Base-by-base conservation (phyloP, 1,139 yeast genomes). In the Nakaseomyces nivariensis region DNA sequence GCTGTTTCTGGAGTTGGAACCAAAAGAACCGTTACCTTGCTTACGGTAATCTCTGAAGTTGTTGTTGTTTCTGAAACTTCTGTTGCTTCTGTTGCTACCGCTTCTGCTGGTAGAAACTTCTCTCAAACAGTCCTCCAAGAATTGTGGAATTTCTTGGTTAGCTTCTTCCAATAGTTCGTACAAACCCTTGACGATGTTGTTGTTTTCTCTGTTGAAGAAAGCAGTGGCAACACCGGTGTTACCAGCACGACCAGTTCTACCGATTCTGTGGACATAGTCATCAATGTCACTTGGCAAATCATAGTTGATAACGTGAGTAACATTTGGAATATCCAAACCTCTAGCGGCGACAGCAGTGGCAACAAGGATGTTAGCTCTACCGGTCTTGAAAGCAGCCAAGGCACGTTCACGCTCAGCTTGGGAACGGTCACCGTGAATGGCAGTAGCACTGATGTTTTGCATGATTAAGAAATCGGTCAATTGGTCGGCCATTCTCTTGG, bases 171-270 rank as follows among this genome's bases (percentile, higher is more conserved):
- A 81, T 63, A 94, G 79, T 54, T 87, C 96, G 66, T 88, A 71
- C 70, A 92, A 75, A 56, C 90, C 97, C 71, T 88, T 87, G 59
- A 81, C 94, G 65, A 92, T 78, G 67, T 89, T 89, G 68, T 78
- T 82, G 81, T 89, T 94, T 69, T 85, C 86, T 75, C 97, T 85
- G 84, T 92, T 92, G 75, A 92, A 88, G 77, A 92, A 92, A 50
- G 98, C 95, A 60, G 97, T 90, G 60, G 98, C 97, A 64, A 86
- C 78, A 85, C 98, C 98, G 58, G 85, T 82, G 76, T 92, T 92
- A 79, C 98, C 98, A 65, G 98, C 98, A 82, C 98, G 95, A 73
- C 98, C 98, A 65, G 98, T 92, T 84, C 98, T 94, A 79, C 98
- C 98, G 68, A 92, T 92, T 78, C 98, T 87, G 76, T 92, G 98